Conservation (phyloP, 2,329 filamentous ascomycete species). For the Botrytis squamosa region DNA sequence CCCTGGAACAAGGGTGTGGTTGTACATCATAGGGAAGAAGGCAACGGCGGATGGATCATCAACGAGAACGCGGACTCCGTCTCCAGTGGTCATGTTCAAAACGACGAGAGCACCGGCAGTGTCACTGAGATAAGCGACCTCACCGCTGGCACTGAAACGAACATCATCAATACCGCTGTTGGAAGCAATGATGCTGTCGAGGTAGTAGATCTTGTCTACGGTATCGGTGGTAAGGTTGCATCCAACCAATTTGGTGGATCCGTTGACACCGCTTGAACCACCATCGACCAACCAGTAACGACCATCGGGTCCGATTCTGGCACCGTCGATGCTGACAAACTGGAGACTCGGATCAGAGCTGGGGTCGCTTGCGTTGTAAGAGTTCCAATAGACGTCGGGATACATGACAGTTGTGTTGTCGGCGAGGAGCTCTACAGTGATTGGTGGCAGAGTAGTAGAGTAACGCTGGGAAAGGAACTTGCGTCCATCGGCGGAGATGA, state of each 20-base stretch:
- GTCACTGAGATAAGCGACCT: constrained; percentile 73
- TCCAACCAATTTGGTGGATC: constrained; percentile 39
- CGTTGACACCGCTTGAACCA: constrained; percentile 15
- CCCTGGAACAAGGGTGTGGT: constrained; percentile 34
- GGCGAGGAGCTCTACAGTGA: background rate
- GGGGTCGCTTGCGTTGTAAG: background rate
- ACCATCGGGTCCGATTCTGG: background rate
- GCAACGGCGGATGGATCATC: constrained; percentile 33
- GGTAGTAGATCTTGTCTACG: constrained; percentile 39
- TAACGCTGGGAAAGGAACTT: background rate
- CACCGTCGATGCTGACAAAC: background rate
- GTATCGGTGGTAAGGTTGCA: constrained; percentile 31
- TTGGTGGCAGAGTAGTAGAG: background rate
- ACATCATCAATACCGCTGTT: constrained; percentile 41
- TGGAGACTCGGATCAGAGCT: background rate
- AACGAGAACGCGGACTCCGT: constrained; percentile 36
- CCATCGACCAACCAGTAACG: constrained; percentile 6
- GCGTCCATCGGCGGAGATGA: background rate
- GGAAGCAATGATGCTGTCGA: constrained; percentile 39
- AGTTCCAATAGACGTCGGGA: background rate
- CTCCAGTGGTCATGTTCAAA: constrained; percentile 35
- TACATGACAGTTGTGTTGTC: background rate
- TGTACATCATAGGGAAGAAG: constrained; percentile 38
- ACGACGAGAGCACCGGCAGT: constrained; percentile 54
- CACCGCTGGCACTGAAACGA: constrained; percentile 43